Evolutionary conservation across 2,329 filamentous ascomycete species (phyloP).

Genomic region (Cladosporium sp.): DNA sequence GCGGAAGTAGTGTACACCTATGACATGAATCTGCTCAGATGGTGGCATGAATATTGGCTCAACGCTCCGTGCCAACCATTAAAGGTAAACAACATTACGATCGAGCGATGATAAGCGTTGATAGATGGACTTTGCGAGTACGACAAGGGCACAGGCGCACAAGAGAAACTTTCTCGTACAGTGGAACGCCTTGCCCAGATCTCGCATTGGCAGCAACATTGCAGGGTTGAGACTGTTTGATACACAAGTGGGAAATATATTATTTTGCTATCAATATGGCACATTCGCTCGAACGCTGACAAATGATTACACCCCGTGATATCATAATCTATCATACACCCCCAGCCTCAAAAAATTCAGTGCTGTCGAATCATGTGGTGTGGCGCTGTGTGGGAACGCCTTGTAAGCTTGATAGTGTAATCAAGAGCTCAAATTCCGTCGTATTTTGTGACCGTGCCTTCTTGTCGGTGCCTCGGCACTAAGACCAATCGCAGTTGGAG

Average conservation of each 20-base stretch:
- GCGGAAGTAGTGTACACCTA: not conserved
- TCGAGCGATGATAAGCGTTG: not conserved
- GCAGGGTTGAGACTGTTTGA: not conserved
- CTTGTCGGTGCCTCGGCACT: not conserved
- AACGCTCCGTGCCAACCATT: not conserved
- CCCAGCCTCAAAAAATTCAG: constrained; percentile 5
- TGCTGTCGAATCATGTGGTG: constrained; percentile 5
- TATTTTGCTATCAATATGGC: not conserved
- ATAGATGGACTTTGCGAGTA: not conserved
- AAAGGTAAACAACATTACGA: not conserved
- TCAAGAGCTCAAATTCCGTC: not conserved
- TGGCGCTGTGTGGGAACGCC: not conserved
- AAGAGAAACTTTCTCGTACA: not conserved
- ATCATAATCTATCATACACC: constrained; percentile 12
- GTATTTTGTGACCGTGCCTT: not conserved
- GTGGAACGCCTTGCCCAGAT: not conserved
- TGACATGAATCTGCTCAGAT: not conserved
- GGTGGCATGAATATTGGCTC: not conserved
- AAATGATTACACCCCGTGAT: not conserved
- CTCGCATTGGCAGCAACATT: not conserved
- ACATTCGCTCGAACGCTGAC: not conserved
- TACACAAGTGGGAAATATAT: not conserved
- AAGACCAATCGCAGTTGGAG: not conserved
- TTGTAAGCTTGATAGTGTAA: constrained; percentile 2
- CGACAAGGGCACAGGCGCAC: not conserved